Evolutionary conservation across 192 early-diverging fungal species (phyloP).

Genomic region (Coemansia sp.): DNA sequence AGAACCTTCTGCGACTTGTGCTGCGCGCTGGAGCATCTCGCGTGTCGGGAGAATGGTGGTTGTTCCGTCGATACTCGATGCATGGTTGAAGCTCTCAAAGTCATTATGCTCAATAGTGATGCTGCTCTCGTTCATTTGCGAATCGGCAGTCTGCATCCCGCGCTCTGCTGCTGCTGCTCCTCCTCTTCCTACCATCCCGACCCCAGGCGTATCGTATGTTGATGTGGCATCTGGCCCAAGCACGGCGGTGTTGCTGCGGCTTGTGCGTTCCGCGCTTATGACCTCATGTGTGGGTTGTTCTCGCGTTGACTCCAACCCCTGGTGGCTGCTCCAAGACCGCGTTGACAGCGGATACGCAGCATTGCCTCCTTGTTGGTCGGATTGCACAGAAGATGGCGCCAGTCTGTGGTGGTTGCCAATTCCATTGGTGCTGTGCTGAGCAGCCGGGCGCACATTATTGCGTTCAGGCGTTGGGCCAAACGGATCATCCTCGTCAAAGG

Average conservation of each 20-base stretch:
- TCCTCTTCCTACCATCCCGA: not conserved
- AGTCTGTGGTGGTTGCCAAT: conserved; percentile 2
- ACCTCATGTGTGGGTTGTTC: not conserved
- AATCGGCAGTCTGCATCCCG: conserved; percentile 10
- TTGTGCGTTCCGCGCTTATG: not conserved
- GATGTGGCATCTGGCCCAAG: conserved; percentile 36
- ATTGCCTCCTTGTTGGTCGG: conserved; percentile 10
- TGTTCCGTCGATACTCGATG: conserved; percentile 38
- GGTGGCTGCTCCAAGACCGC: conserved; percentile 18
- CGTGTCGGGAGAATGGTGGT: conserved; percentile 49
- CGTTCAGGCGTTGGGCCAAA: conserved; percentile 40
- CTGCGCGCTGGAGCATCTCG: conserved; percentile 51
- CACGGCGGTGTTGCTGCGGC: conserved; percentile 14
- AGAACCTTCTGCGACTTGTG: conserved; percentile 21
- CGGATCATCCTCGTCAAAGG: conserved; percentile 35
- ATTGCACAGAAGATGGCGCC: conserved; percentile 11
- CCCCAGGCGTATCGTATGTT: conserved; percentile 25
- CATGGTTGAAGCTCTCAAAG: conserved; percentile 14
- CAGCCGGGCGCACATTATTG: not conserved
- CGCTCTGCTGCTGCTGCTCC: conserved; percentile 2
- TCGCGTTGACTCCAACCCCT: not conserved
- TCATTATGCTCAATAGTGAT: conserved; percentile 23
- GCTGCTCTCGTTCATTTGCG: conserved; percentile 30
- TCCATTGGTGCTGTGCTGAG: not conserved
- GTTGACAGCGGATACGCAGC: conserved; percentile 8